These are phyloP conservation scores for Claviceps purpurea DNA, from an alignment of 2,329 filamentous ascomycete genomes.

Conservation along the genomic window DNA sequence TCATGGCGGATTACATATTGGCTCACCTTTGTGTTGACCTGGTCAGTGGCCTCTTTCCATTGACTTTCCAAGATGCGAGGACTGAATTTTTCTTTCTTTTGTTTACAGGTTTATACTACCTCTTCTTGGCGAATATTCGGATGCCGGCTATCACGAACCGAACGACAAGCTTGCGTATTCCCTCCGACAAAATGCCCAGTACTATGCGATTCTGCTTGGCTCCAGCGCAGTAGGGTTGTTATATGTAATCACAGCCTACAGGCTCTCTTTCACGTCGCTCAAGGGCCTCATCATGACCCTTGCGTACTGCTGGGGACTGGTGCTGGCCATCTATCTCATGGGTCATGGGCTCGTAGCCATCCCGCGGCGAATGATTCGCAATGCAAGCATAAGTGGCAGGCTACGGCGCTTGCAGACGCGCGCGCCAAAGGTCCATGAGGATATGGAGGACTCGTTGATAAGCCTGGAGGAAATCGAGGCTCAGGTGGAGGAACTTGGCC, in stretches of 20 bases:
- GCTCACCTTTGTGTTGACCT: constrained; percentile 90
- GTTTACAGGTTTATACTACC: constrained; percentile 67
- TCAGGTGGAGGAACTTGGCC: constrained; percentile 66
- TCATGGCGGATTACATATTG: constrained; percentile 95
- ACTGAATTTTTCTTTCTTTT: not conserved
- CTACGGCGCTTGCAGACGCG: constrained; percentile 63
- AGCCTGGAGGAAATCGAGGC: constrained; percentile 69
- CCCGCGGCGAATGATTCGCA: constrained; percentile 65
- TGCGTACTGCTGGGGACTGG: constrained; percentile 84
- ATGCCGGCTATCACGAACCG: constrained; percentile 83
- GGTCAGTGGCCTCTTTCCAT: constrained; percentile 37
- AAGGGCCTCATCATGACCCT: constrained; percentile 85
- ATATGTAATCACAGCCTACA: constrained; percentile 72
- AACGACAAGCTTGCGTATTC: constrained; percentile 73
- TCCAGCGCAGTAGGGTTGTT: constrained; percentile 58
- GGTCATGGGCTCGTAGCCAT: constrained; percentile 91
- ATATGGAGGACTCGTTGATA: constrained; percentile 70
- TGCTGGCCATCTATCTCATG: constrained; percentile 93
- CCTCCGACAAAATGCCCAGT: constrained; percentile 73
- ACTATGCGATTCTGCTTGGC: constrained; percentile 68
- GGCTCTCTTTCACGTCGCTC: constrained; percentile 56
- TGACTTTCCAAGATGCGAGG: not conserved
- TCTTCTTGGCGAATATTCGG: constrained; percentile 84
- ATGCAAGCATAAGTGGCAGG: constrained; percentile 61
- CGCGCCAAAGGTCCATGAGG: constrained; percentile 74